Evolutionary conservation across 306 rosid genomes (phyloP).

Genomic region (Casuarina cunninghamiana): DNA sequence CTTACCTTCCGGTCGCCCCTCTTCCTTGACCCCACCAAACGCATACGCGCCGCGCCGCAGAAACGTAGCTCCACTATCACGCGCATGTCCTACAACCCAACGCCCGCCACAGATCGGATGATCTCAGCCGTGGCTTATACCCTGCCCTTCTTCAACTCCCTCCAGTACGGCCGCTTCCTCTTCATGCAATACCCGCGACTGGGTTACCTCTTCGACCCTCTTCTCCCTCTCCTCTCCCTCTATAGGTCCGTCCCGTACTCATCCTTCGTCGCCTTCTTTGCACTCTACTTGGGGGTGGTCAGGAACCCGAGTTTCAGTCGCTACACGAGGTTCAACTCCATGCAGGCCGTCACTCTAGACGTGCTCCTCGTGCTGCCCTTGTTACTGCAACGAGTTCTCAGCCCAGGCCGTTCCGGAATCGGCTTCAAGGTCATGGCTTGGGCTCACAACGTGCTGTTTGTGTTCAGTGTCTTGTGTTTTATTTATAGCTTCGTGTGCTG

Average conservation of each 20-base stretch:
- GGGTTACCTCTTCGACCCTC: slow-evolving; percentile 64
- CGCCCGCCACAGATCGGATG: slow-evolving; percentile 66
- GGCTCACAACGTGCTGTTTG: slow-evolving; percentile 52
- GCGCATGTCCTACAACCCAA: slow-evolving; percentile 53
- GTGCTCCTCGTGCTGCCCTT: slow-evolving; percentile 75
- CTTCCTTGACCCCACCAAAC: background rate
- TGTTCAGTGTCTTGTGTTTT: slow-evolving; percentile 60
- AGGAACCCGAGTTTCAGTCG: slow-evolving; percentile 65
- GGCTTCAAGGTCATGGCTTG: slow-evolving; percentile 57
- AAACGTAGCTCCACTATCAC: slow-evolving; percentile 25
- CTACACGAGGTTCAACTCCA: slow-evolving; percentile 74
- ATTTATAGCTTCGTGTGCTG: slow-evolving; percentile 52
- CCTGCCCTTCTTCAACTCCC: slow-evolving; percentile 90
- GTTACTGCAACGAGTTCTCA: slow-evolving; percentile 62
- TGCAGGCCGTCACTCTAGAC: slow-evolving; percentile 86
- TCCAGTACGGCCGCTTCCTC: slow-evolving; percentile 76
- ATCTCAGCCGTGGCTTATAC: slow-evolving; percentile 78
- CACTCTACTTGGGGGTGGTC: slow-evolving; percentile 78
- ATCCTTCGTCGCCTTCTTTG: slow-evolving; percentile 89
- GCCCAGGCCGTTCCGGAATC: slow-evolving; percentile 59
- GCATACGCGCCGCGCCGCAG: slow-evolving; percentile 16
- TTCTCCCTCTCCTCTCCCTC: slow-evolving; percentile 63
- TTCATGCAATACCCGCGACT: slow-evolving; percentile 56
- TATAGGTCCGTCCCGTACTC: slow-evolving; percentile 83
- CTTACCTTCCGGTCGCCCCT: background rate